Percentiles rank a stretch among this genome's conserved stretches.
Evolutionary conservation across 1,284 basidiomycete genomes (phyloP).

Genomic region (Ceratobasidium sp.): DNA sequence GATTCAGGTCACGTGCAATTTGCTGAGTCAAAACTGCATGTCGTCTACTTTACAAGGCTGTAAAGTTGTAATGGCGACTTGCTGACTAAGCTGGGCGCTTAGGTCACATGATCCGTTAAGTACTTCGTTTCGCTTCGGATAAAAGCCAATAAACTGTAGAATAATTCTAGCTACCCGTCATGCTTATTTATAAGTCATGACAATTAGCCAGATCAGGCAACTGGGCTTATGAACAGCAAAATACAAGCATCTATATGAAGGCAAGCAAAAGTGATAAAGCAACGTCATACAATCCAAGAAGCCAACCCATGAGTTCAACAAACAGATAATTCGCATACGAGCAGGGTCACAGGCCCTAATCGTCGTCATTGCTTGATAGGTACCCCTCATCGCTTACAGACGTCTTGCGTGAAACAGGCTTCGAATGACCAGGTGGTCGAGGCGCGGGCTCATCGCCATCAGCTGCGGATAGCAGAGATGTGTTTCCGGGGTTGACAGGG

Average conservation of each 20-base stretch:
- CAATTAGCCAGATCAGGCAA: slow-evolving; percentile 40
- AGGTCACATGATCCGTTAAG: no score
- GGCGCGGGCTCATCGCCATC: slow-evolving; percentile 36
- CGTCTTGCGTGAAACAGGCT: slow-evolving; percentile 6
- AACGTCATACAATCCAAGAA: slow-evolving; percentile 18
- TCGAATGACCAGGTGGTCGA: slow-evolving; percentile 9
- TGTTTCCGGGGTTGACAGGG: slow-evolving; percentile 25
- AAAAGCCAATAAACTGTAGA: no score
- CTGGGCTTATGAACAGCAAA: background rate
- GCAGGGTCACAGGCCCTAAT: background rate
- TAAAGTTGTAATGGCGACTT: no score
- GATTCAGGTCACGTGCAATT: no score
- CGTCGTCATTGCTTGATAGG: slow-evolving; percentile 34
- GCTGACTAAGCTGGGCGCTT: no score
- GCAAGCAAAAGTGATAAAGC: background rate
- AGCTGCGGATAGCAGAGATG: slow-evolving; percentile 22
- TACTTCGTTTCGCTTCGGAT: no score
- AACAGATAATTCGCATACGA: background rate
- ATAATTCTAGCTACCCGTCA: no score
- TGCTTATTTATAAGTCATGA: no score
- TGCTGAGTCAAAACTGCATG: no score
- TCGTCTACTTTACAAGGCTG: no score
- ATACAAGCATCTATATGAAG: slow-evolving; percentile 27
- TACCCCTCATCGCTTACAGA: slow-evolving; percentile 37
- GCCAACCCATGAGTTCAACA: slow-evolving; percentile 17